Base-by-base conservation (phyloP, 805 yeast species). In the Zygosaccharomyces rouxii region DNA sequence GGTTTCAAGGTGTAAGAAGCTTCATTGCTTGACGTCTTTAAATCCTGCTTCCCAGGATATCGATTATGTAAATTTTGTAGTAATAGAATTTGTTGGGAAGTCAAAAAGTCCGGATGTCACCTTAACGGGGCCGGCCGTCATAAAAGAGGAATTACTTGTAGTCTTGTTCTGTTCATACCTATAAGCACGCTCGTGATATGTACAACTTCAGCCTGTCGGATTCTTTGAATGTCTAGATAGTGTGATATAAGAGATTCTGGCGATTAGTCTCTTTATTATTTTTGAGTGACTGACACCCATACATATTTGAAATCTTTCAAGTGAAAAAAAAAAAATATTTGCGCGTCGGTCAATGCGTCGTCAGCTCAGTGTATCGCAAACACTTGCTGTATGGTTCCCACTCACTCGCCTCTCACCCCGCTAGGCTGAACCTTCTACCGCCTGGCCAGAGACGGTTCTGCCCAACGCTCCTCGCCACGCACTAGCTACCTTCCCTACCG, bases 1-100 rank as follows among this genome's bases (percentile, higher is more conserved):
- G 99, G 96, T 82, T 94, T 94, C 99, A 94, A 94, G 87, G 99
- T 94, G 80, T 94, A 92, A 89, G 59, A 35, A 19, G 28, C 37
- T 30, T 29, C 30, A 13, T 42, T 45, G 5, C 7, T 14, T 16
- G 13, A 16, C 19, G 21, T 6, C 19, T 3, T 31, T 38, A 54
- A 38, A 53, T 48, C 53, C 44, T 45, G 47, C 47, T 38, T 42
- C 47, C 47, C 35, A 39, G 25, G 21, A 28, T 44, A 50, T 49
- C 48, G 37, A 25, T 41, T 42, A 35, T 49, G 45, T 30, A 44
- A 35, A 26, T 38, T 51, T 37, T 50, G 49, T 54, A 45, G 52
- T 55, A 50, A 46, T 46, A 48, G 50, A 42, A 51, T 37, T 45
- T 43, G 45, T 26, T 43, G 48, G 44, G 44, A 41, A 41, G 44